Conservation (phyloP, 2,329 filamentous ascomycete species). For the Aplosporella prunicola region DNA sequence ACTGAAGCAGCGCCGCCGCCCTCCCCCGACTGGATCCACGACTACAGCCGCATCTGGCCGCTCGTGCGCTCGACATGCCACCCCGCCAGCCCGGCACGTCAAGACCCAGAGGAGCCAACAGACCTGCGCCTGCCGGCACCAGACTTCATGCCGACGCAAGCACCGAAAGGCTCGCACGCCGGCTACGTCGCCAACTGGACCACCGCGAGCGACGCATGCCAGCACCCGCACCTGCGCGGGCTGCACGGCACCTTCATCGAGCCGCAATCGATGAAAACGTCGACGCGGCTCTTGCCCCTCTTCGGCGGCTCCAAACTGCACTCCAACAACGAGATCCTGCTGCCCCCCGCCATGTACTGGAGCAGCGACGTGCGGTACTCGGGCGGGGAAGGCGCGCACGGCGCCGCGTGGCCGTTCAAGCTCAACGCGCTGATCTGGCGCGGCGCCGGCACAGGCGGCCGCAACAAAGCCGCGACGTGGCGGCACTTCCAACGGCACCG, state of each 20-base stretch:
- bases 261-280: conserved; percentile 37
- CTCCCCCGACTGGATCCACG: conserved; percentile 19
- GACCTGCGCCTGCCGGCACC: conserved; percentile 31
- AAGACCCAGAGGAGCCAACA: conserved; percentile 20
- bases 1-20: conserved; percentile 21
- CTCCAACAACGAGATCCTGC: conserved; percentile 44
- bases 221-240: conserved; percentile 35
- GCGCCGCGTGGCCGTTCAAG: conserved; percentile 35
- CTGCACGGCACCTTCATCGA: conserved; percentile 42
- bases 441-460: conserved; percentile 39
- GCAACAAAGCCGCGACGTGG: conserved; percentile 50
- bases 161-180: conserved; percentile 25
- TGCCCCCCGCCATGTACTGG: conserved; percentile 44
- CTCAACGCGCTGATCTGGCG: conserved; percentile 36
- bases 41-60: not conserved
- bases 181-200: conserved; percentile 43
- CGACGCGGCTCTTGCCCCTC: conserved; percentile 37
- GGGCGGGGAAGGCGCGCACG: conserved; percentile 31
- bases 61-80: conserved; percentile 23
- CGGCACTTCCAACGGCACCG: conserved; percentile 65
- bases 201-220: conserved; percentile 35
- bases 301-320: conserved; percentile 43
- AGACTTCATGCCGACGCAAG: conserved; percentile 17
- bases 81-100: conserved; percentile 27
- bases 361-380: conserved; percentile 35